Evolutionary conservation across 2,329 filamentous ascomycete species (phyloP).

Genomic region (Pseudogymnoascus sp.): DNA sequence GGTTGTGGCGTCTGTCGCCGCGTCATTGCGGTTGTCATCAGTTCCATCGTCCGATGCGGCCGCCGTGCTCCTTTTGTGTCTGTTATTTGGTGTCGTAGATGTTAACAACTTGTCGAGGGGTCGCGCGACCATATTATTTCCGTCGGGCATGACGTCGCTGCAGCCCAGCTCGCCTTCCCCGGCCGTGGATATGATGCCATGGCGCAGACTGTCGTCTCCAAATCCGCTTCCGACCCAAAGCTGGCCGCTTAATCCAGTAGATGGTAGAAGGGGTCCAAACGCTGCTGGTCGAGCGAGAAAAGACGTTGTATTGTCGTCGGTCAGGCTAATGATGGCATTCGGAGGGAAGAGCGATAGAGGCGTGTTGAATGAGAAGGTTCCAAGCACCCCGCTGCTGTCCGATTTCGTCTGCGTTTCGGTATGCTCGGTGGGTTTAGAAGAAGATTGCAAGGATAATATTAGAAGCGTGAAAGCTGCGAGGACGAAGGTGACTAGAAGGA

Average conservation of each 20-base stretch:
- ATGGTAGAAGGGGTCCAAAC: slow-evolving; percentile 74
- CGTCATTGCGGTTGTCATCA: slow-evolving; percentile 46
- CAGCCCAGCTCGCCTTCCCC: slow-evolving; percentile 84
- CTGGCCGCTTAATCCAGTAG: slow-evolving; percentile 73
- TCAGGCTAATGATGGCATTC: slow-evolving; percentile 90
- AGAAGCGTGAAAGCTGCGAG: slow-evolving; percentile 25
- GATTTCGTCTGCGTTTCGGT: slow-evolving; percentile 14
- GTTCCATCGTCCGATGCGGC: slow-evolving; percentile 60
- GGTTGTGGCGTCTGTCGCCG: neutral
- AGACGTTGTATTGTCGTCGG: slow-evolving; percentile 96
- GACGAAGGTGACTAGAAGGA: slow-evolving; percentile 26
- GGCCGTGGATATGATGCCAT: slow-evolving; percentile 26
- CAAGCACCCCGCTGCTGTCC: slow-evolving; percentile 37
- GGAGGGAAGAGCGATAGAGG: slow-evolving; percentile 88
- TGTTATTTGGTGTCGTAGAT: slow-evolving; percentile 26
- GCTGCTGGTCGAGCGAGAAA: slow-evolving; percentile 89
- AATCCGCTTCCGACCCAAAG: slow-evolving; percentile 93
- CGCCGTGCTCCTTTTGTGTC: slow-evolving; percentile 29
- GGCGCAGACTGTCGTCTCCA: slow-evolving; percentile 55
- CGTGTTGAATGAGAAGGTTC: slow-evolving; percentile 62
- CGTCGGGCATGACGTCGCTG: slow-evolving; percentile 72
- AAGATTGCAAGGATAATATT: slow-evolving; percentile 25
- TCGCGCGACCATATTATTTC: slow-evolving; percentile 17
- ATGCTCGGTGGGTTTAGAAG: slow-evolving; percentile 16
- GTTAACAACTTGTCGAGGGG: slow-evolving; percentile 12